These are phyloP conservation scores for Ustilago vetiveriae DNA, from an alignment of 1,284 basidiomycete species.

Conservation along the genomic window DNA sequence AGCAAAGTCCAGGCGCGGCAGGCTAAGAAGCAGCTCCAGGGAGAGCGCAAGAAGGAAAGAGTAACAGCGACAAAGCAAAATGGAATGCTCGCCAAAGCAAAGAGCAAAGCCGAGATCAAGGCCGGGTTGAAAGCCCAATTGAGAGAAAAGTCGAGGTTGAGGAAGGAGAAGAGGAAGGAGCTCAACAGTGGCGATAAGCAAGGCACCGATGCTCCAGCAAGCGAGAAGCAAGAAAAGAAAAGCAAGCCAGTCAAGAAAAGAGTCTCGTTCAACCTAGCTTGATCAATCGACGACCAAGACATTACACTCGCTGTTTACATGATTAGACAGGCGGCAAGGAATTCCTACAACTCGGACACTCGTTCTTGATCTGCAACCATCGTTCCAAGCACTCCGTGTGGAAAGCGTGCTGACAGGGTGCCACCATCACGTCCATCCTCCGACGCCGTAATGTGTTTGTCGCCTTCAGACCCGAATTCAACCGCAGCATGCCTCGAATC, in stretches of 20 bases:
- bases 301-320: too few species aligned
- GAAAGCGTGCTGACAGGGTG: slow-evolving; percentile 43
- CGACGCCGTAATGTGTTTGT: slow-evolving; percentile 5
- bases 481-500: slow-evolving; percentile 1
- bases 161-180: slow-evolving; percentile 25
- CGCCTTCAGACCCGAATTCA: slow-evolving; percentile 12
- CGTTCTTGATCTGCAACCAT: slow-evolving; percentile 45
- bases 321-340: slow-evolving; percentile 22
- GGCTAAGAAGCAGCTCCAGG: slow-evolving; percentile 10
- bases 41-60: slow-evolving; percentile 5
- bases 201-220: background rate
- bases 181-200: background rate
- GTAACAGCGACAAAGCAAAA: background rate
- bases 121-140: slow-evolving; percentile 20
- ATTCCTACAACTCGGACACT: slow-evolving; percentile 47
- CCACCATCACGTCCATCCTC: slow-evolving; percentile 40
- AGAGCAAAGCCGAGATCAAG: slow-evolving; percentile 45
- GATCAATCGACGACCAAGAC: too few species aligned
- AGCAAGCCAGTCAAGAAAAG: slow-evolving; percentile 11
- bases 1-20: slow-evolving; percentile 10
- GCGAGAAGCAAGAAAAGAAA: background rate
- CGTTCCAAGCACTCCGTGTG: slow-evolving; percentile 43
- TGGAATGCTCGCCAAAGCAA: background rate
- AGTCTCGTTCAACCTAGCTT: slow-evolving; percentile 32
- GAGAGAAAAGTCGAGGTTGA: slow-evolving; percentile 23